Base-by-base conservation (phyloP, 371 early-diverging fungal genomes). In the Mycotypha africana region DNA sequence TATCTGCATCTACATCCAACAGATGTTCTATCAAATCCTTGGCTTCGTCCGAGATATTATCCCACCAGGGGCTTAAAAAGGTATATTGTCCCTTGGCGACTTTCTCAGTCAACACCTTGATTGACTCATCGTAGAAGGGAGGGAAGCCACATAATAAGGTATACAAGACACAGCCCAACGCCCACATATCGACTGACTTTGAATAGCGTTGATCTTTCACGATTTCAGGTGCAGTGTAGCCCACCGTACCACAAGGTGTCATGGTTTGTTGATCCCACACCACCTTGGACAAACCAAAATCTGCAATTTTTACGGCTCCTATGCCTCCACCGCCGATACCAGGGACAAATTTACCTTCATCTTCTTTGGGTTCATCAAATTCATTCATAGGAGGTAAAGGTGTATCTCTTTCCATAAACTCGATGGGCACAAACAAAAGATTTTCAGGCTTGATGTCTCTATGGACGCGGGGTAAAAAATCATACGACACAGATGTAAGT, bases 401-500 rank as follows among this genome's bases (percentile, higher is more conserved):
- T 21, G 62, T 57, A 1, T 61, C 67, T 9, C 78, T 74, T 25
- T 83, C 73, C 40, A 78, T 70, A 22, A 58, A 58, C 19, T 38
- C 32, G 23, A 86, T 86, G 14, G 87, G 79, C 46, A 82, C 84
- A 62, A 85, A 90, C 16, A 95, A 65, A 47, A 92, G 78, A 65
- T 98, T 98, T 60, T 98, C 99, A 21, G 92, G 91, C 68, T 98
- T 98, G 52, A 98, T 88, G 58, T 98, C 98, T 47, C 82, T 67
- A 42, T 16, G 32, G n/a, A 20, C 22, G 30, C 6, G 12, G 8
- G 12, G 30, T 8, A 28, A 28, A 28, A 28, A 28, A 28, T 8
- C 4, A 32, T 20, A 33, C 31, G 11, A 49, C 34, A 38, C 14
- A 32, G n/a, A n/a, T n/a, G n/a, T n/a, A n/a, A n/a, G n/a, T n/a